Evolutionary conservation across 1,284 basidiomycete species (phyloP), one percentile per base, ranked within the genome.

Genomic region (Laetiporus sulphureus): DNA sequence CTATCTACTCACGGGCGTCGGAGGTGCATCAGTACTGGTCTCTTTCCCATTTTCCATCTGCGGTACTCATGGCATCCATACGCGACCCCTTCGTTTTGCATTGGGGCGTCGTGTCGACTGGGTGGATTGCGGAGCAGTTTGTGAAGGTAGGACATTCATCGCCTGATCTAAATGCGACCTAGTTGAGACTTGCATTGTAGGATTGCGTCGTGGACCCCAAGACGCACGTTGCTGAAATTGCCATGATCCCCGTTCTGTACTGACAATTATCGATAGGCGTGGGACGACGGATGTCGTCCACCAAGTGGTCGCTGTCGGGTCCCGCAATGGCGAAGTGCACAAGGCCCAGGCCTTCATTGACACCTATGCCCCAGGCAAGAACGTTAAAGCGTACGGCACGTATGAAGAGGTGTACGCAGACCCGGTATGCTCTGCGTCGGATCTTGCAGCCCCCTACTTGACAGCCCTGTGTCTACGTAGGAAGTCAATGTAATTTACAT

Each of bases 401-500:
- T 95, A 96, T 56, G 73, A 77, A 38, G 82, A 84, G 41, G 77
- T 95, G 1, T 91, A 81, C 52, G 67, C 72, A 7, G 84, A 92
- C 58, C 66, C 70, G 48, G 79, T 85, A 32, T 46, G 73, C 50
- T 27, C 23, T 33, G 22, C 15, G 16, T 20, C 32, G 8, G 25
- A 38, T 10, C 18, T 4, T 15, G n/a, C 24, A 33, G 19, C 10
- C 8, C n/a, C n/a, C 10, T 29, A 8, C n/a, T 10, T 10, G 27
- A 29, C 2, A 32, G 15, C 10, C 7, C 8, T 41, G 36, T 5
- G 38, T 29, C 10, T 30, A 13, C 20, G 12, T 16, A 91, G 85
- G 67, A 85, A 43, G 83, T 92, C 23, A 80, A 91, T 52, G 84
- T 70, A 2, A 68, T 92, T 37, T 92, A 91, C 63, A 82, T 92